Conservation (phyloP, 768 basidiomycete species). For the Pulveroboletus sp. region DNA sequence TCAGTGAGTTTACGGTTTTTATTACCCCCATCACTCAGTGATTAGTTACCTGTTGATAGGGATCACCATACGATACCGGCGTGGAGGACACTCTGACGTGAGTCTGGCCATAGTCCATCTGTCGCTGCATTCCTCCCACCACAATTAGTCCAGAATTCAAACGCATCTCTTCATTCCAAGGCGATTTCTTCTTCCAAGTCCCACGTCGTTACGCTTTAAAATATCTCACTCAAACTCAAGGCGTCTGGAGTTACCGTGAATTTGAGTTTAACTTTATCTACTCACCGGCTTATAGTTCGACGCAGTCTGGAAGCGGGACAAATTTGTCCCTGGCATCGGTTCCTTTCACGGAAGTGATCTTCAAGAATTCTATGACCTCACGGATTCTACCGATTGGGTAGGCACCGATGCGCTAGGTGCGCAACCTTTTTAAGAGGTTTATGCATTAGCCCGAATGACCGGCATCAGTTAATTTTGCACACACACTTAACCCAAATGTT, state of each 20-base stretch:
- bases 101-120: not conserved
- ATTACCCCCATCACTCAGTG: not conserved
- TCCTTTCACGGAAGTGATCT: not conserved
- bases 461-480: not conserved
- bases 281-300: too few relatives aligned
- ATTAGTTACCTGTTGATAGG: not conserved
- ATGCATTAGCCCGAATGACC: not conserved
- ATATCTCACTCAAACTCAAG: not conserved
- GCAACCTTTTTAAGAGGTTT: not conserved
- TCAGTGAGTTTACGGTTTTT: not conserved
- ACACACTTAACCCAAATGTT: not conserved
- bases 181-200: slow-evolving; percentile 30
- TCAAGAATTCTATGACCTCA: not conserved
- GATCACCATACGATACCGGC: not conserved
- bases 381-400: not conserved
- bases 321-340: not conserved
- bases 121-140: not conserved
- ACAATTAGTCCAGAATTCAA: slow-evolving; percentile 37
- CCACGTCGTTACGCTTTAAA: not conserved
- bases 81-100: not conserved
- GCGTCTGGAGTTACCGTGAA: not conserved
- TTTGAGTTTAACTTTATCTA: not conserved
- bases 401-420: not conserved
- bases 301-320: not conserved
- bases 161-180: slow-evolving; percentile 30